Evolutionary conservation across 2,329 filamentous ascomycete genomes (phyloP).

Genomic region (Cordyceps pruinosa): DNA sequence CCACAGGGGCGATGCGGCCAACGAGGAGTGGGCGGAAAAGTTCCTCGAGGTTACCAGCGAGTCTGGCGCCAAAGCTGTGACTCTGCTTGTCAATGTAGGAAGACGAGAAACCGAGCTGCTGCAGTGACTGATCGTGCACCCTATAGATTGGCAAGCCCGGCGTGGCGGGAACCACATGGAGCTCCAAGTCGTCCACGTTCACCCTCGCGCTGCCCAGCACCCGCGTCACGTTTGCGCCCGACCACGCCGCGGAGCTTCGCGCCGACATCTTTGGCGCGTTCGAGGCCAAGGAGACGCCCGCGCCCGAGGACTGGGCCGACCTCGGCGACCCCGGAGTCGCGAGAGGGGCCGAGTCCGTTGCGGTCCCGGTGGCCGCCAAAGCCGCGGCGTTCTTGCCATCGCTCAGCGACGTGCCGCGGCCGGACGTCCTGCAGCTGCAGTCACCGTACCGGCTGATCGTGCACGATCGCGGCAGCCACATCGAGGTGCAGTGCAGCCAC

Average conservation of each 20-base stretch:
- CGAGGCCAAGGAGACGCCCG: slow-evolving; percentile 14
- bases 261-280: slow-evolving; percentile 29
- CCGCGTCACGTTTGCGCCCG: neutral
- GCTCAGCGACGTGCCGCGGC: slow-evolving; percentile 34
- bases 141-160: neutral
- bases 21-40: slow-evolving; percentile 35
- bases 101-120: no score
- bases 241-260: slow-evolving; percentile 1
- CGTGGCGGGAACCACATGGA: neutral
- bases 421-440: slow-evolving; percentile 39
- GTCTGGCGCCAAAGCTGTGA: slow-evolving; percentile 20
- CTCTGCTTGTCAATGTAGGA: slow-evolving; percentile 31
- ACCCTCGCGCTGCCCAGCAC: slow-evolving; percentile 1
- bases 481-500: slow-evolving; percentile 43
- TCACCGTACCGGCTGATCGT: slow-evolving; percentile 44
- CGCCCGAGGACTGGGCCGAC: slow-evolving; percentile 39
- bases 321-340: slow-evolving; percentile 26
- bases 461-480: slow-evolving; percentile 21
- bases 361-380: slow-evolving; percentile 9
- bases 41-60: slow-evolving; percentile 31
- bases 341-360: neutral
- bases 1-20: slow-evolving; percentile 27
- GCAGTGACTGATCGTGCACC: neutral
- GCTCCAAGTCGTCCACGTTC: neutral
- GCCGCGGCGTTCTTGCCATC: slow-evolving; percentile 32